These are phyloP conservation scores for Diplodia mutila DNA, from an alignment of 2,329 filamentous ascomycete genomes.

Conservation along the genomic window DNA sequence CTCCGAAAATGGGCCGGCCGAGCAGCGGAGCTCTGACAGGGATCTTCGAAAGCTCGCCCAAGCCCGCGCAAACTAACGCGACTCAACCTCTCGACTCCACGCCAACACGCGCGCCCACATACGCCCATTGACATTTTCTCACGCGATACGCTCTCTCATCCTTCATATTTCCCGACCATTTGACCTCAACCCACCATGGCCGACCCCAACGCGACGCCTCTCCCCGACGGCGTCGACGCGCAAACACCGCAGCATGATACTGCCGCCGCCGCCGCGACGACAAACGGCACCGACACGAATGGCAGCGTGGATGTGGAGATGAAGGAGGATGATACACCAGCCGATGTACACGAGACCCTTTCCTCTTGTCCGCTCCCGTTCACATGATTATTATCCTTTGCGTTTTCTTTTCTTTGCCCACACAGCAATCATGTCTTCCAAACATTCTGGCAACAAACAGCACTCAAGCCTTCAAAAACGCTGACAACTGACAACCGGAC, in stretches of 20 bases:
- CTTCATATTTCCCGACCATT: background rate
- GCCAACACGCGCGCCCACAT: background rate
- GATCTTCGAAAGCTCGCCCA: slow-evolving; percentile 7
- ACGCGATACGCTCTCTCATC: background rate
- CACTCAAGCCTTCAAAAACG: background rate
- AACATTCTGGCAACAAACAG: background rate
- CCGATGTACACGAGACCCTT: slow-evolving; percentile 31
- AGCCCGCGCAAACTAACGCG: slow-evolving; percentile 14
- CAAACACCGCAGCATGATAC: slow-evolving; percentile 21
- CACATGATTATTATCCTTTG: background rate
- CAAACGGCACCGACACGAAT: slow-evolving; percentile 33
- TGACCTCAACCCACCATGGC: background rate
- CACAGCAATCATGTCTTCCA: background rate
- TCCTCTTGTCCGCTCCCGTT: background rate
- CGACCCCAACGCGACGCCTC: background rate
- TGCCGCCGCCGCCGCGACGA: background rate
- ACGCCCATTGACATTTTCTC: background rate
- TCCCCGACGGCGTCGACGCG: slow-evolving; percentile 17
- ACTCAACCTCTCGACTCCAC: slow-evolving; percentile 6
- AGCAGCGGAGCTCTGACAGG: slow-evolving; percentile 14
- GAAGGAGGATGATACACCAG: slow-evolving; percentile 40
- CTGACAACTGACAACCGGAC: background rate
- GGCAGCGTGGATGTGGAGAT: slow-evolving; percentile 37
- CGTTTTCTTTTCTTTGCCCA: background rate
- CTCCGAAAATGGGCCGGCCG: background rate